These are phyloP conservation scores for Heterococcus sp. DNA, from an alignment of 108 stramenopile genomes.

Conservation along the genomic window DNA sequence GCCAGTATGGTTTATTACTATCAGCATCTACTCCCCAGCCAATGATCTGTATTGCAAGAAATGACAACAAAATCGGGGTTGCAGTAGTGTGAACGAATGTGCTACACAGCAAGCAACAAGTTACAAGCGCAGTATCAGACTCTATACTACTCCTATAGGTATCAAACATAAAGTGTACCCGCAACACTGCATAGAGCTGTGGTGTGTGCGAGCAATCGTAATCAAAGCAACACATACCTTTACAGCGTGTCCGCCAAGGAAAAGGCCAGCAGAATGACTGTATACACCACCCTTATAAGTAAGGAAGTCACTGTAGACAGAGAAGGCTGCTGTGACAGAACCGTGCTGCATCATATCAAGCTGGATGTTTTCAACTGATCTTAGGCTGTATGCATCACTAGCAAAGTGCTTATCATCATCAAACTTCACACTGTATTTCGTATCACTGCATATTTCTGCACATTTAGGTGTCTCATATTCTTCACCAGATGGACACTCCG, in stretches of 20 bases:
- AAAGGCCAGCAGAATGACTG: too few relatives aligned
- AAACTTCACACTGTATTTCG: slow-evolving; percentile 27
- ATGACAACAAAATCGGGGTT: too few relatives aligned
- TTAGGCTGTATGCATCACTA: slow-evolving; percentile 45
- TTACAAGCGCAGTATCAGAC: too few relatives aligned
- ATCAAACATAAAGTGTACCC: too few relatives aligned
- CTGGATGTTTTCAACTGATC: slow-evolving; percentile 50
- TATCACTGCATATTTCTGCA: slow-evolving; percentile 36
- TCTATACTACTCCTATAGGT: too few relatives aligned
- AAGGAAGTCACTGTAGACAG: slow-evolving; percentile 63
- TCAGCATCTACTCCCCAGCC: slow-evolving; percentile 62
- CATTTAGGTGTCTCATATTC: slow-evolving; percentile 54
- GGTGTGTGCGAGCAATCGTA: too few relatives aligned
- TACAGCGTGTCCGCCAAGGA: slow-evolving; percentile 59
- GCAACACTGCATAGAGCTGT: too few relatives aligned
- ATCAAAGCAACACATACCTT: too few relatives aligned
- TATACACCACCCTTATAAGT: too few relatives aligned
- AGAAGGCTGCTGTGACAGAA: slow-evolving; percentile 54
- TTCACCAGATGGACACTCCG: slow-evolving; percentile 39
- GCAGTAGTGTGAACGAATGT: too few relatives aligned
- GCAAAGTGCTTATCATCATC: slow-evolving; percentile 60
- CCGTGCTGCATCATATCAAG: slow-evolving; percentile 54
- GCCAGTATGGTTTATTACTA: slow-evolving; percentile 47
- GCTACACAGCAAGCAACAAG: too few relatives aligned
- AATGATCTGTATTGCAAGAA: too few relatives aligned